Conservation (phyloP, 208 protist species). For the Crithidia bombi region DNA sequence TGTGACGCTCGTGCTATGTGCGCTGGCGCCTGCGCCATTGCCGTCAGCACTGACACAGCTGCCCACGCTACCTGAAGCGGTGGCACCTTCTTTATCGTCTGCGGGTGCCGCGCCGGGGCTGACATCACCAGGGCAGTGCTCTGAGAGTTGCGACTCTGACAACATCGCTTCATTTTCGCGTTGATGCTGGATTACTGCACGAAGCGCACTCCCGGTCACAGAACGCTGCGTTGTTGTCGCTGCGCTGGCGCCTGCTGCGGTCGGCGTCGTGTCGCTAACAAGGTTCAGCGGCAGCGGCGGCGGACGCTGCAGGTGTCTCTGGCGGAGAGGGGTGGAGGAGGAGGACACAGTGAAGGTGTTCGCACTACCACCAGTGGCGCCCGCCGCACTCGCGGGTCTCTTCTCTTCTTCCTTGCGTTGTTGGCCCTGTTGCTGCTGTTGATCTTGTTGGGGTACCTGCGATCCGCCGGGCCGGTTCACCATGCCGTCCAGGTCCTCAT, state of each 20-base stretch:
- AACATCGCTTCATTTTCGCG: background rate
- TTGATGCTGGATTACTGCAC: background rate
- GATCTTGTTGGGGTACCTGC: background rate
- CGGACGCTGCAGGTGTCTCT: constrained; percentile 17
- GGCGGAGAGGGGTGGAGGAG: background rate
- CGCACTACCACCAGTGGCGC: background rate
- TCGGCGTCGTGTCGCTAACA: background rate
- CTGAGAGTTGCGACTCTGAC: background rate
- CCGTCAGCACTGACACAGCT: background rate
- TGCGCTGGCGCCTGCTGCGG: background rate
- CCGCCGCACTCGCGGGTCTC: background rate
- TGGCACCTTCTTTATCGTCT: background rate
- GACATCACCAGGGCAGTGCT: background rate
- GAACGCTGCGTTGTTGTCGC: background rate
- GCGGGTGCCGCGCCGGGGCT: background rate
- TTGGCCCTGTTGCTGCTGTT: background rate
- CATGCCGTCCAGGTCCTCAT: constrained; percentile 20
- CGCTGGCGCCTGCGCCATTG: background rate
- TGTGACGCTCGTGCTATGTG: constrained; percentile 6
- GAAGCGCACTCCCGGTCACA: background rate
- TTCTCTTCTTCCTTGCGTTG: background rate
- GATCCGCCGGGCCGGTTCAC: background rate
- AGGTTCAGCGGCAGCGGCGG: constrained; percentile 20
- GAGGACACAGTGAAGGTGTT: constrained; percentile 6
- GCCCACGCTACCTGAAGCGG: background rate